Conservation (phyloP, 768 basidiomycete species). For the Kondoa malvinella region DNA sequence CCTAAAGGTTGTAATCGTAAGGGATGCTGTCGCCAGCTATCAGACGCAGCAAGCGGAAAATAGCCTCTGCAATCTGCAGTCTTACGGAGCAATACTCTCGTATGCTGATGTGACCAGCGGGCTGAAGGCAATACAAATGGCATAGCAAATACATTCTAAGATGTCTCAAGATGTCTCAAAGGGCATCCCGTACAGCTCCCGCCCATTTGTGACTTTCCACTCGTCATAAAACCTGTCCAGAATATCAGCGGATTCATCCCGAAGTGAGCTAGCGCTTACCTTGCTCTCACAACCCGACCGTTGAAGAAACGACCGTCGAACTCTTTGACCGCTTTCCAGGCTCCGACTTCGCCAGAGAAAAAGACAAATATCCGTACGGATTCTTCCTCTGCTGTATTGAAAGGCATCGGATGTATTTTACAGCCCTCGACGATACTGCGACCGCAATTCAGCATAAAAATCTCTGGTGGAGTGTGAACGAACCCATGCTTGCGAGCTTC, state of each 20-base stretch:
- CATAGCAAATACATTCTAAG: neutral
- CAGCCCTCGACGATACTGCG: slow-evolving; percentile 64
- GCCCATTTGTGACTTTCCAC: neutral
- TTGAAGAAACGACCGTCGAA: slow-evolving; percentile 86
- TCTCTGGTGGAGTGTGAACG: neutral
- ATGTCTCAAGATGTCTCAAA: neutral
- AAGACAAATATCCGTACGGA: slow-evolving; percentile 78
- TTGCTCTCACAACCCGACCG: slow-evolving; percentile 60
- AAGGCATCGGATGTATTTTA: slow-evolving; percentile 50
- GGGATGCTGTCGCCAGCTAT: neutral
- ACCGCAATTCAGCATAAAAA: slow-evolving; percentile 58
- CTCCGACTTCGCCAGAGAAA: slow-evolving; percentile 78
- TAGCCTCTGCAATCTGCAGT: neutral
- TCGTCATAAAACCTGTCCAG: slow-evolving; percentile 4
- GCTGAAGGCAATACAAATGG: neutral
- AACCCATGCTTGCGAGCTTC: slow-evolving; percentile 35
- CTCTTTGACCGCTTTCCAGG: slow-evolving; percentile 89
- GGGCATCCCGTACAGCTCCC: slow-evolving; percentile 1
- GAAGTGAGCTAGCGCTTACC: slow-evolving; percentile 32
- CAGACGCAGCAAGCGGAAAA: neutral
- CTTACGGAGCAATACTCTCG: neutral
- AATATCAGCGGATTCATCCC: neutral
- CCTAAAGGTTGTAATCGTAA: neutral
- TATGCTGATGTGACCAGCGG: neutral
- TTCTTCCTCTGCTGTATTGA: slow-evolving; percentile 51